A percentile compares a stretch with the other conserved stretches of the same genome.
Conservation (phyloP, 176 grass and related monocot species). For the Eleusine indica region DNA sequence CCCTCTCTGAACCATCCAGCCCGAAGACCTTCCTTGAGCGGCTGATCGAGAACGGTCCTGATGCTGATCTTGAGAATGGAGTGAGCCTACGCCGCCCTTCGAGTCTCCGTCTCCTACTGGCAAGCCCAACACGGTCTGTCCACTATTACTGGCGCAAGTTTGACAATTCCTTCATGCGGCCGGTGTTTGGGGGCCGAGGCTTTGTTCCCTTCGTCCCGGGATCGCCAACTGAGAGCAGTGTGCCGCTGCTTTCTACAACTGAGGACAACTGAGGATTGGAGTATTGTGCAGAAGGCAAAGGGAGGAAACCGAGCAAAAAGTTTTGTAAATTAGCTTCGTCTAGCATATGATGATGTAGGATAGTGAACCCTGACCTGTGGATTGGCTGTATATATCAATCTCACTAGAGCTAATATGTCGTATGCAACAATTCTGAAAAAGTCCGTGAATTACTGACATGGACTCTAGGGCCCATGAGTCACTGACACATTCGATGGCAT, state of each 20-base stretch:
- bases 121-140: slow-evolving; percentile 59
- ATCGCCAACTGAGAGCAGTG: slow-evolving; percentile 61
- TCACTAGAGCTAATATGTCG: not conserved
- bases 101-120: slow-evolving; percentile 72
- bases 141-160: slow-evolving; percentile 94
- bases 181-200: slow-evolving; percentile 79
- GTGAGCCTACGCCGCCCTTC: slow-evolving; percentile 52
- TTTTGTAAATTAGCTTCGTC: slow-evolving; percentile 48
- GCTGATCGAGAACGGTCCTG: slow-evolving; percentile 37
- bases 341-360: slow-evolving; percentile 6
- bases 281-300: not conserved
- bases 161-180: slow-evolving; percentile 78
- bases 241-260: slow-evolving; percentile 31
- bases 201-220: slow-evolving; percentile 74
- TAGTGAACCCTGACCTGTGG: not conserved
- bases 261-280: slow-evolving; percentile 34
- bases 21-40: slow-evolving; percentile 75
- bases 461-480: not conserved
- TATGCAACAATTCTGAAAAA: not conserved
- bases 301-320: not conserved
- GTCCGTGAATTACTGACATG: not conserved
- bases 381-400: not conserved
- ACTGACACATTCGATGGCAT: not conserved
- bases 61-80: slow-evolving; percentile 34
- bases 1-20: slow-evolving; percentile 66